Conservation (phyloP, 2,329 filamentous ascomycete genomes). For the Clonostachys rhizophaga region DNA sequence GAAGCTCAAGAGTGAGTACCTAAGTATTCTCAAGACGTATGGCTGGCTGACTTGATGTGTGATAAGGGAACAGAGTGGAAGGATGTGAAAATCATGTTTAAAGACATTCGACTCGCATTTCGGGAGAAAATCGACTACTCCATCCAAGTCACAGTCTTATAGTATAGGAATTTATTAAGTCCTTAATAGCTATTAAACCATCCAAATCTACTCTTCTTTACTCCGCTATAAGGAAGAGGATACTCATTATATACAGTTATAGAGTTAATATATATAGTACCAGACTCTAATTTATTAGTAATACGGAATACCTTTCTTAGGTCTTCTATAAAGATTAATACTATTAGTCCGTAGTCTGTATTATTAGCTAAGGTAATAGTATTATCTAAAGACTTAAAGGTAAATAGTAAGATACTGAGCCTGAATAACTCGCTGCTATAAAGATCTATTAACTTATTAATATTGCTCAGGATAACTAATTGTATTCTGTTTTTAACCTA, state of each 20-base stretch:
- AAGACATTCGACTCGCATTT: too few relatives aligned
- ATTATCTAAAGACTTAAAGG: slow-evolving; percentile 24
- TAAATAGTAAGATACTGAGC: slow-evolving; percentile 20
- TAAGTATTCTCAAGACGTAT: too few relatives aligned
- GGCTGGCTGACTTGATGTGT: too few relatives aligned
- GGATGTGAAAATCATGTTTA: too few relatives aligned
- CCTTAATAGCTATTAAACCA: slow-evolving; percentile 39
- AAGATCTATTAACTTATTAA: slow-evolving; percentile 21
- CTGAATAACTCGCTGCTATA: slow-evolving; percentile 28
- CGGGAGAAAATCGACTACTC: neutral
- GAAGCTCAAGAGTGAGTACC: too few relatives aligned
- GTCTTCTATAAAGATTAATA: slow-evolving; percentile 52
- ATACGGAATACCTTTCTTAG: slow-evolving; percentile 34
- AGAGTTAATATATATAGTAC: slow-evolving; percentile 57
- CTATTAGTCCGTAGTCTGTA: slow-evolving; percentile 49
- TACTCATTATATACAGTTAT: slow-evolving; percentile 61
- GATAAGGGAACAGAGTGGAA: too few relatives aligned
- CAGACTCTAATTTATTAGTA: slow-evolving; percentile 49
- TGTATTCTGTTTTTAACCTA: slow-evolving; percentile 1
- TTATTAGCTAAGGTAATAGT: slow-evolving; percentile 28
- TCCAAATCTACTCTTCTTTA: slow-evolving; percentile 59
- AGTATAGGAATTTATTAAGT: slow-evolving; percentile 8
- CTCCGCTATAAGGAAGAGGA: slow-evolving; percentile 59
- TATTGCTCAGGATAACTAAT: slow-evolving; percentile 20
- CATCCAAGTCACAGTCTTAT: slow-evolving; percentile 5